phyloP scores from a whole-genome alignment of 2,329 filamentous ascomycete genomes.

The Colletotrichum theobromicola region DNA sequence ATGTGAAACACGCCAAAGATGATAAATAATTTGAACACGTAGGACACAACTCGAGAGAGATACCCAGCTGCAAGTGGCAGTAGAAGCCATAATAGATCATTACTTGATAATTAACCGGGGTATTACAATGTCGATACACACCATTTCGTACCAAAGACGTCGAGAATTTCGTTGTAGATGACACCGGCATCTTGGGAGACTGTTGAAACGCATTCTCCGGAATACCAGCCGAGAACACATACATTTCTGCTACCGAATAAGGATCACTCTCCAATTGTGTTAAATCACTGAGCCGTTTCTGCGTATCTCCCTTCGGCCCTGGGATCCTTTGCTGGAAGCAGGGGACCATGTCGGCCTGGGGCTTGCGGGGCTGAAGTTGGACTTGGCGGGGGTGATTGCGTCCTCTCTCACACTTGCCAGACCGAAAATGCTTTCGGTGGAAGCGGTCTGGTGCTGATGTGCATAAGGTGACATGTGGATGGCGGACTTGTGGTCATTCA shows the following conservation, averaged over 20 bases:
- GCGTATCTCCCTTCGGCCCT: neutral
- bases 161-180: neutral
- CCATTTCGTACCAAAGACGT: neutral
- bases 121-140: neutral
- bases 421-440: constrained; percentile 5
- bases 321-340: neutral
- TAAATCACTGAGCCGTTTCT: neutral
- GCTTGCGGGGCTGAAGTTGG: neutral
- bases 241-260: neutral
- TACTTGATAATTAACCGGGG: neutral
- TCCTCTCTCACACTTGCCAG: constrained; percentile 11
- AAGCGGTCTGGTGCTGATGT: neutral
- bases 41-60: neutral
- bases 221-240: neutral
- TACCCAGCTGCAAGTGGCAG: neutral
- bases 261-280: neutral
- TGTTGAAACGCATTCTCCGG: neutral
- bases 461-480: neutral
- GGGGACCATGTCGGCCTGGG: neutral
- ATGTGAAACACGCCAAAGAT: neutral
- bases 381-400: neutral
- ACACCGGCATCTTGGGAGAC: neutral
- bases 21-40: neutral
- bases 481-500: neutral
- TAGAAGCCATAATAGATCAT: neutral